phyloP scores from a whole-genome alignment of 768 basidiomycete species.

The Boletus rubroflammeus region DNA sequence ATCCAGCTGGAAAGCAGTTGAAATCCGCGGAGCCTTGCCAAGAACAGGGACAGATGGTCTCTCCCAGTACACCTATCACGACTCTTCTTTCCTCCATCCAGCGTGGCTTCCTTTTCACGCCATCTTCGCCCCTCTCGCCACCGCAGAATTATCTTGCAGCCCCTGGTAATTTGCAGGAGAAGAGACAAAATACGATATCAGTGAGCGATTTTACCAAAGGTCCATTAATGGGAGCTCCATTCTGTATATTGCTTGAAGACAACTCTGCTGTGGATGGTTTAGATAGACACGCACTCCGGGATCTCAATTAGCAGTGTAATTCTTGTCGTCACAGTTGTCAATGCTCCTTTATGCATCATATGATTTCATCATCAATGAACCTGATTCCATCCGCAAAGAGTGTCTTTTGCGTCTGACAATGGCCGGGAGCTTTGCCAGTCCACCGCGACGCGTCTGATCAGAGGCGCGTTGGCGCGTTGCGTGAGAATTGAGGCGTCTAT shows the following conservation, averaged over 20 bases:
- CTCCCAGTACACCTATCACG: slow-evolving; percentile 61
- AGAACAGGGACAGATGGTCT: neutral
- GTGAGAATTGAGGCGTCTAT: slow-evolving; percentile 23
- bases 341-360: slow-evolving; percentile 4
- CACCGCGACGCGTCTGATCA: slow-evolving; percentile 18
- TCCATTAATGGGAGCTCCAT: neutral
- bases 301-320: slow-evolving; percentile 21
- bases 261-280: slow-evolving; percentile 6
- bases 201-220: neutral
- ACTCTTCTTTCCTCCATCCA: slow-evolving; percentile 59
- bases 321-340: neutral
- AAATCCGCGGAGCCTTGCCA: slow-evolving; percentile 1
- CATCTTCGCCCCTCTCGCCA: slow-evolving; percentile 58
- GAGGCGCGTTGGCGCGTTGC: slow-evolving; percentile 21
- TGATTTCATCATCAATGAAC: neutral
- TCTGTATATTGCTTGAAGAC: slow-evolving; percentile 12
- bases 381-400: neutral
- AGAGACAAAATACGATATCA: slow-evolving; percentile 3
- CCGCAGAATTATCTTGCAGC: slow-evolving; percentile 41
- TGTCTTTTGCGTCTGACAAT: neutral
- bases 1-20: neutral
- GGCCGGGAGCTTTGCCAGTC: neutral
- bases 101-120: slow-evolving; percentile 64
- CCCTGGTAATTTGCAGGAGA: neutral
- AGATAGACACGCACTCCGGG: slow-evolving; percentile 24